Percentiles rank a stretch among this genome's conserved stretches.
Evolutionary conservation across 805 yeast genomes (phyloP).

Genomic region (Wickerhamomyces alni): DNA sequence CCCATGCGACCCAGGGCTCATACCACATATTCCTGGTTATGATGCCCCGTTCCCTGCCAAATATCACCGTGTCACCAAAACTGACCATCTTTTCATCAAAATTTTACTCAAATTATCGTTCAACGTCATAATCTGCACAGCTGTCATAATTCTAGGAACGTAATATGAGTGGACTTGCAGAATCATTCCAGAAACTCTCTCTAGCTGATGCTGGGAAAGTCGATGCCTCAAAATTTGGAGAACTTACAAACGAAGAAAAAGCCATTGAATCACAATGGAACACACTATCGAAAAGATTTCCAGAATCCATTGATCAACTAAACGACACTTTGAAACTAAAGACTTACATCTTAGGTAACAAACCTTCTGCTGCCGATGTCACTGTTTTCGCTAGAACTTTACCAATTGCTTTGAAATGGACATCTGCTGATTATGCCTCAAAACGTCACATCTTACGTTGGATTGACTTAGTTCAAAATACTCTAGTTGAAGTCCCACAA

Average conservation of each 20-base stretch:
- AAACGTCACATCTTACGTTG: conserved; percentile 88
- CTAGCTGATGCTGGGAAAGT: conserved; percentile 20
- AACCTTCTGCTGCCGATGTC: conserved; percentile 66
- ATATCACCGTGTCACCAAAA: not conserved
- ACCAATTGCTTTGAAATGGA: conserved; percentile 54
- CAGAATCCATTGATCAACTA: conserved; percentile 47
- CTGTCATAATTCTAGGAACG: no score
- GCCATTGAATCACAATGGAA: conserved; percentile 78
- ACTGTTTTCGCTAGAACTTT: conserved; percentile 60
- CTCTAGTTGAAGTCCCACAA: conserved; percentile 47
- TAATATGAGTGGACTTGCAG: conserved; percentile 25
- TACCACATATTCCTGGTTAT: no score
- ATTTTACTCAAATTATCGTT: not conserved
- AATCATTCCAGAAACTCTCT: conserved; percentile 25
- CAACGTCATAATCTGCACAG: not conserved
- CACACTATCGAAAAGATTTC: conserved; percentile 61
- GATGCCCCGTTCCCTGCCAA: not conserved
- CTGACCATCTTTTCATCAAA: not conserved
- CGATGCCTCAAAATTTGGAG: conserved; percentile 20
- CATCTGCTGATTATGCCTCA: conserved; percentile 46
- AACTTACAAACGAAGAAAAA: conserved; percentile 41
- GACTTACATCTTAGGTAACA: conserved; percentile 67
- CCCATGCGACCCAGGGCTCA: no score
- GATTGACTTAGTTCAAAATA: conserved; percentile 81
- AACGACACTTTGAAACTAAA: conserved; percentile 63